These are phyloP conservation scores for Suhomyces terraborum DNA, from an alignment of 1,139 yeast species.

Conservation along the genomic window DNA sequence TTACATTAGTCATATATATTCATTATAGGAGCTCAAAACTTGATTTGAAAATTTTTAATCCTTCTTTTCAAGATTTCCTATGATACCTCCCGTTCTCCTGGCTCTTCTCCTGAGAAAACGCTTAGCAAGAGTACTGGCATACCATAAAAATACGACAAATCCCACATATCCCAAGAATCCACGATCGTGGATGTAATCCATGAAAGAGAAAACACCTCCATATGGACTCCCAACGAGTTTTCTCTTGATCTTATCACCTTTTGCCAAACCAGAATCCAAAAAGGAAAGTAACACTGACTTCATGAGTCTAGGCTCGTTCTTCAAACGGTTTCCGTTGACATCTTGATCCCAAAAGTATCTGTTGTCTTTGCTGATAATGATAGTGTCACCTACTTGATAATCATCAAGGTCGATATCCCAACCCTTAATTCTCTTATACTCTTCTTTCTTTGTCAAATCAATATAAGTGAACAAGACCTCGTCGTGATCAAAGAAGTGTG, in stretches of 20 bases:
- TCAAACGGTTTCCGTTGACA: slow-evolving; percentile 29
- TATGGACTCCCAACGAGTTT: slow-evolving; percentile 50
- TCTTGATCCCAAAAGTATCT: slow-evolving; percentile 37
- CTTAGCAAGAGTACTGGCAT: not conserved
- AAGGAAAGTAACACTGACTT: slow-evolving; percentile 34
- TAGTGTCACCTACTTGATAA: slow-evolving; percentile 47
- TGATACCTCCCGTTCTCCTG: slow-evolving; percentile 23
- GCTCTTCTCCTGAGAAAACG: slow-evolving; percentile 4
- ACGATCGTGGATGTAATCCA: slow-evolving; percentile 47
- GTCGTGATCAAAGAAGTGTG: slow-evolving; percentile 45
- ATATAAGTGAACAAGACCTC: slow-evolving; percentile 53
- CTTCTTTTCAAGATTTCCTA: slow-evolving; percentile 26
- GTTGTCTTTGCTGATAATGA: slow-evolving; percentile 36
- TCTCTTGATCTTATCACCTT: slow-evolving; percentile 15
- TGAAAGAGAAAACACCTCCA: slow-evolving; percentile 35
- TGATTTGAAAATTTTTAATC: slow-evolving; percentile 17
- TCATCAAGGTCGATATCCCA: slow-evolving; percentile 42
- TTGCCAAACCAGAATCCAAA: slow-evolving; percentile 31
- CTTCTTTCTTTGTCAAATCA: slow-evolving; percentile 46
- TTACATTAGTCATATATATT: too few species aligned
- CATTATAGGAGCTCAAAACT: too few species aligned
- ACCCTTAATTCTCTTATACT: slow-evolving; percentile 37
- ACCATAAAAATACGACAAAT: slow-evolving; percentile 19
- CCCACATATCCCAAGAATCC: slow-evolving; percentile 49
- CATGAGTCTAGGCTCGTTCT: slow-evolving; percentile 32